Base-by-base conservation (phyloP, 768 basidiomycete genomes). In the Boletus rubescentipes region DNA sequence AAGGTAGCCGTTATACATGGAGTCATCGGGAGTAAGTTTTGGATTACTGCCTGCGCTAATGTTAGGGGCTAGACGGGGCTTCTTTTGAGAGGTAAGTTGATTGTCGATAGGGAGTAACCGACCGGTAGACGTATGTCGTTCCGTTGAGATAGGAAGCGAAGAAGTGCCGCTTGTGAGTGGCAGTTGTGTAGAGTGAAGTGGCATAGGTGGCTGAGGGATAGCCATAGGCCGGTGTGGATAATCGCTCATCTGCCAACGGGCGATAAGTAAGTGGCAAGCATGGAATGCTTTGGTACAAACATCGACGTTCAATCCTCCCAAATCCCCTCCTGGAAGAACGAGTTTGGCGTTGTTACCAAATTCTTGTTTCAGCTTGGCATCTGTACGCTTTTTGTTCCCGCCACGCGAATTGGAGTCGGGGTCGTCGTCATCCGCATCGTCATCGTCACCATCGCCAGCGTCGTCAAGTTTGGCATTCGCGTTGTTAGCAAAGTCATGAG, bases 401-500 rank as follows among this genome's bases (percentile, higher is more conserved):
- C 36, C 39, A 31, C 66, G 69, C 46, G 47, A 44, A 40, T 39
- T 53, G 11, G 69, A 34, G 21, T 68, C 67, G n/a, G 62, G 68
- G 39, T 67, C 72, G 15, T 71, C 68, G 30, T 70, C 67, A 10
- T 67, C 72, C 2, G 14, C 61, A 36, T 72, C 67, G 12, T 72
- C 77, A 11, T 72, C 73, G 39, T 73, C 78, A 8, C 72, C 78
- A 37, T 71, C 75, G n/a, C 57, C 78, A 26, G 60, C 65, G 8
- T 73, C 73, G 31, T 73, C 75, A 7, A 61, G 72, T 49, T 70
- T 68, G 21, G 62, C 63, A 38, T 64, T 63, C 1, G 61, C 48
- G n/a, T 71, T 75, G 61, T 71, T 75, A 3, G 63, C 68, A 57
- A 82, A 82, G 64, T 82, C 80, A n/a, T 69, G 64, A 0, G 80